Conservation (phyloP, 129 eudicot species). For the Artemisia annua region DNA sequence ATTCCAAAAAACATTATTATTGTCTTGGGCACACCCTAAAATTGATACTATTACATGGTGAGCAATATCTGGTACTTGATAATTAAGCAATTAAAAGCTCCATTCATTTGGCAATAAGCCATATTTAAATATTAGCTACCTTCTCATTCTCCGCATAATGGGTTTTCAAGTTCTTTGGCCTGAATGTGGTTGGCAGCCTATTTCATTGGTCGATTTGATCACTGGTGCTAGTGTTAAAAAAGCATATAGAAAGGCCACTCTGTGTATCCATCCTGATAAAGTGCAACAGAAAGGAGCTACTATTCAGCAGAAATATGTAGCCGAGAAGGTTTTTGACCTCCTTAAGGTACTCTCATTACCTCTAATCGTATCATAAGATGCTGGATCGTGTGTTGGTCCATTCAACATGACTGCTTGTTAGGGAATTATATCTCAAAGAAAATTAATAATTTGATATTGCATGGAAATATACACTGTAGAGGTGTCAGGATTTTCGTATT, state of each 20-base stretch:
- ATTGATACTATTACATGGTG: conserved; percentile 4
- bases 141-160: conserved; percentile 14
- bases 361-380: neutral
- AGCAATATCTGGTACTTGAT: conserved; percentile 8
- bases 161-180: conserved; percentile 89
- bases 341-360: conserved; percentile 58
- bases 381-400: neutral
- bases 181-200: conserved; percentile 98
- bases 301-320: conserved; percentile 89
- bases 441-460: neutral
- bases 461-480: too few relatives aligned
- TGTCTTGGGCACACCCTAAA: neutral
- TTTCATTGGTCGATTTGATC: conserved; percentile 80
- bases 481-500: too few relatives aligned
- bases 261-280: conserved; percentile 98
- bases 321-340: conserved; percentile 95
- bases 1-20: neutral
- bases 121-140: neutral
- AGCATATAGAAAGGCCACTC: conserved; percentile 82
- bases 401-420: neutral
- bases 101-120: neutral
- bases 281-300: conserved; percentile 98
- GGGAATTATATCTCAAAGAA: neutral
- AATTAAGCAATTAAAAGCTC: neutral
- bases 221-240: conserved; percentile 79